Evolutionary conservation across 352 stramenopile genomes (phyloP).

Genomic region (Pythium sukuiense): DNA sequence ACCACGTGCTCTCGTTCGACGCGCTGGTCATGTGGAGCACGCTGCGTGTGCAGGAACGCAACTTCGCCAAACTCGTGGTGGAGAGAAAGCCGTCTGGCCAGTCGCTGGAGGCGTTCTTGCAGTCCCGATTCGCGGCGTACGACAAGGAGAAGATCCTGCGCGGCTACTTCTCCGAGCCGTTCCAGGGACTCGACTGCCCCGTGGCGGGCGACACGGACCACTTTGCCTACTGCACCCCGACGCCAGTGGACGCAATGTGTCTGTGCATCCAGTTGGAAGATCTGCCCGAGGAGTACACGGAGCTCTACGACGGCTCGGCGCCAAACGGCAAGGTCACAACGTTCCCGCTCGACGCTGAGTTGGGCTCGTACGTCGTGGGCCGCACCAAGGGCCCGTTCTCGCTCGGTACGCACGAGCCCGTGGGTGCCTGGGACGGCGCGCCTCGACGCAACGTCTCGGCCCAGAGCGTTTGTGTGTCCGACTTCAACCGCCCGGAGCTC

Average conservation of each 20-base stretch:
- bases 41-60: not conserved
- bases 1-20: not conserved
- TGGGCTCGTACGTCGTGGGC: slow-evolving; percentile 2
- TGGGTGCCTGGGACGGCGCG: slow-evolving; percentile 3
- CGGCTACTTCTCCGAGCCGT: slow-evolving; percentile 14
- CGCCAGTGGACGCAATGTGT: slow-evolving; percentile 14
- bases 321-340: slow-evolving; percentile 4
- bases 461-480: slow-evolving; percentile 2
- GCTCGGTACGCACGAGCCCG: not conserved
- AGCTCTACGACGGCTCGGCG: slow-evolving; percentile 15
- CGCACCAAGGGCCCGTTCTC: slow-evolving; percentile 10
- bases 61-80: slow-evolving; percentile 12
- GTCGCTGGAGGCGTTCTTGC: slow-evolving; percentile 6
- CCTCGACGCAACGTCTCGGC: slow-evolving; percentile 7
- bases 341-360: not conserved
- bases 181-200: slow-evolving; percentile 5
- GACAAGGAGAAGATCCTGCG: slow-evolving; percentile 9
- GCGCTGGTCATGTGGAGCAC: slow-evolving; percentile 19
- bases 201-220: slow-evolving; percentile 16
- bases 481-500: slow-evolving; percentile 18
- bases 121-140: slow-evolving; percentile 2
- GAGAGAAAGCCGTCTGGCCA: slow-evolving; percentile 3
- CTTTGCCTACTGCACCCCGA: slow-evolving; percentile 20
- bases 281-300: slow-evolving; percentile 16
- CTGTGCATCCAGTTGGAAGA: slow-evolving; percentile 18